Percentiles rank a stretch among this genome's conserved stretches.
phyloP scores from a whole-genome alignment of 2,329 filamentous ascomycete genomes.

The Colletotrichum sp. region DNA sequence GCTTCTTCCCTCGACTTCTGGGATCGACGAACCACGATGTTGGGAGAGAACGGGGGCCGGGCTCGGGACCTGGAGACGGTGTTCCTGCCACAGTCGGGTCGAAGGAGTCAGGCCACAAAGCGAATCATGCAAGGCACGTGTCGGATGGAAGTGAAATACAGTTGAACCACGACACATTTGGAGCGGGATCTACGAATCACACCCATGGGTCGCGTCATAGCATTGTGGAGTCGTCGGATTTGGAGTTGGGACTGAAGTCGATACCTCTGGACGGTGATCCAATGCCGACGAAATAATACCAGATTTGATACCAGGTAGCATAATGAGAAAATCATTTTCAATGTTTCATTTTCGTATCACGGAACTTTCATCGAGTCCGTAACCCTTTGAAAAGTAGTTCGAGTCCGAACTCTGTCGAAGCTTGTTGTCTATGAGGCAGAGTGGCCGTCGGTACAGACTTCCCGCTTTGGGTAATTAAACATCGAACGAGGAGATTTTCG shows the following conservation, averaged over 20 bases:
- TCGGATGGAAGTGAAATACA: not conserved
- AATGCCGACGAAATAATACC: not conserved
- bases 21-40: not conserved
- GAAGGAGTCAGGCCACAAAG: not conserved
- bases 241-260: not conserved
- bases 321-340: not conserved
- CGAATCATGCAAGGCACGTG: not conserved
- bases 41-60: not conserved
- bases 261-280: not conserved
- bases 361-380: not conserved
- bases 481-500: not conserved
- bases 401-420: not conserved
- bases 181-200: not conserved
- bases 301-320: not conserved
- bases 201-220: not conserved
- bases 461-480: not conserved
- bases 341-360: not conserved
- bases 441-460: not conserved
- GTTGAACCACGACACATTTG: not conserved
- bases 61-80: not conserved
- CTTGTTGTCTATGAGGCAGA: not conserved
- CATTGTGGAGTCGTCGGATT: not conserved
- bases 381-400: not conserved
- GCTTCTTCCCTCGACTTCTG: conserved; percentile 31
- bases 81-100: not conserved